Evolutionary conservation across 139 green algal genomes (phyloP), one percentile per base, ranked within the genome.

Genomic region (Limnomonas spitsbergensis): DNA sequence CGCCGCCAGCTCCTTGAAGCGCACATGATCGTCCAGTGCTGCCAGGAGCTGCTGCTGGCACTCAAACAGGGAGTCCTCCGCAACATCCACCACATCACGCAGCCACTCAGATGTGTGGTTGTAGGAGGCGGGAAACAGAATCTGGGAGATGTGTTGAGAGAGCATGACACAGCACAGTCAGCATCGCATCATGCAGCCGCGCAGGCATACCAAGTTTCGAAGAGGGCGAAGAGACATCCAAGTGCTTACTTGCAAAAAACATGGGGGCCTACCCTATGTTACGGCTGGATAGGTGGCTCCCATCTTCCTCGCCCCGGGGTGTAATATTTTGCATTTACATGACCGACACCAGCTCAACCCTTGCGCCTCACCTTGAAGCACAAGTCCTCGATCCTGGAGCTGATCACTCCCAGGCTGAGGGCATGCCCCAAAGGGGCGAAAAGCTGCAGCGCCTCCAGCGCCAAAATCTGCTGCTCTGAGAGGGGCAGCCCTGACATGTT

Each of bases 361-460:
- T n/a, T n/a, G n/a, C n/a, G n/a, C 1, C 74, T 36, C 54, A 97
- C 88, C 88, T 91, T 81, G 75, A 96, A 93, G 68, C 84, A 91
- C 34, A 79, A 38, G 79, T 96, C 91, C 82, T 97, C 93, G 53
- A 97, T 84, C 36, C 78, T 52, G 2, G 83, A 73, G 24, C 81
- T 80, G 24, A 93, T 77, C 0, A 67, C 29, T 0, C 83, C 76
- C 40, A 96, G 72, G 0, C 93, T 91, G 74, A 97, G 72, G 2
- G 93, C 93, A 77, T 97, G 93, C 29, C 87, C 92, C 81, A 97
- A 85, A 1, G 94, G 93, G 0, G 91, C 92, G 74, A 93, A 95
- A 26, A 97, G 86, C 79, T 97, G 92, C 73, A 98, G 87, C 26
- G 73, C 70, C 68, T 91, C 78, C 61, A 93, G 40, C 2, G 87